Conservation (phyloP, 495 filamentous ascomycete genomes). For the Podospora bellae-mahoneyi region DNA sequence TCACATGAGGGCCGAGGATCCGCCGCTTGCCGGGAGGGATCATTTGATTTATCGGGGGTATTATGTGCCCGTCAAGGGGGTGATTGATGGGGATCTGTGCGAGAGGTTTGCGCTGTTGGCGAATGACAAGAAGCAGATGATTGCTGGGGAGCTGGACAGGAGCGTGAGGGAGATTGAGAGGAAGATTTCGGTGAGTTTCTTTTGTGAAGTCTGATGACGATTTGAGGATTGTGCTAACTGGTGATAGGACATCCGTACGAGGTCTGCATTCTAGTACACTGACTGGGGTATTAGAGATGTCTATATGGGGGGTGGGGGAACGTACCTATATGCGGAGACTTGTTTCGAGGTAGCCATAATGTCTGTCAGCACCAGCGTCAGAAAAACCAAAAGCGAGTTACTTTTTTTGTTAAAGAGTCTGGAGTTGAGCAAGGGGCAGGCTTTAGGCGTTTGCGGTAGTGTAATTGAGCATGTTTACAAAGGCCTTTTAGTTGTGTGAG, state of each 20-base stretch:
- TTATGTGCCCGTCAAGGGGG: slow-evolving; percentile 94
- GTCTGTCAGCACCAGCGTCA: too few species aligned
- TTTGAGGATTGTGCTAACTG: slow-evolving; percentile 22
- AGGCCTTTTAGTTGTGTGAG: too few species aligned
- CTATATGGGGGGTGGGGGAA: too few species aligned
- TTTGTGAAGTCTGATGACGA: background rate
- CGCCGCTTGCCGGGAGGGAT: slow-evolving; percentile 85
- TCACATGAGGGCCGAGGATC: slow-evolving; percentile 76
- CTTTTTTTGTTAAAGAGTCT: too few species aligned
- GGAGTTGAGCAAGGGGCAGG: too few species aligned
- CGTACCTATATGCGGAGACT: too few species aligned
- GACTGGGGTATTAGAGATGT: too few species aligned
- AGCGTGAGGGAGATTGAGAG: slow-evolving; percentile 88
- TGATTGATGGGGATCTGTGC: slow-evolving; percentile 97
- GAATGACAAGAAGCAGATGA: slow-evolving; percentile 87
- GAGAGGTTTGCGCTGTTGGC: slow-evolving; percentile 81
- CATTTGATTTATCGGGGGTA: slow-evolving; percentile 93
- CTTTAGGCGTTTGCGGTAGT: too few species aligned
- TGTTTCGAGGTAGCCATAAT: too few species aligned
- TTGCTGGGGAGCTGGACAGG: slow-evolving; percentile 87
- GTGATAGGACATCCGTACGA: slow-evolving; percentile 75
- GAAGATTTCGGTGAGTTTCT: slow-evolving; percentile 76
- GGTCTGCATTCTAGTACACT: slow-evolving; percentile 54
- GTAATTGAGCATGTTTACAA: too few species aligned
- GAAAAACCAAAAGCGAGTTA: too few species aligned